These are phyloP conservation scores for Myriosclerotinia duriaeana DNA, from an alignment of 2,329 filamentous ascomycete species.

Conservation along the genomic window DNA sequence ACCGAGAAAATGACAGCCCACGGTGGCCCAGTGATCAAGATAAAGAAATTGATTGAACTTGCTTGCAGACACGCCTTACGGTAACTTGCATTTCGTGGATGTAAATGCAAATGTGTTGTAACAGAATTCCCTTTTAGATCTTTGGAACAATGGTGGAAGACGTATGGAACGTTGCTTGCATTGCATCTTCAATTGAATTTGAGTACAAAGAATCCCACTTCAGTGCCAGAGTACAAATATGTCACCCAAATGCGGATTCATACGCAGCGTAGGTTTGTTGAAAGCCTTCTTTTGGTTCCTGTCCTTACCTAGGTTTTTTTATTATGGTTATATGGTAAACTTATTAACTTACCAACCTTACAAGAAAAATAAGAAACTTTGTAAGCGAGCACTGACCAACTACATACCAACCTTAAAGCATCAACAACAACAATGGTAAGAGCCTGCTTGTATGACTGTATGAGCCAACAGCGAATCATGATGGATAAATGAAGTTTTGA, in stretches of 20 bases:
- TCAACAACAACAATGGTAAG: slow-evolving; percentile 13
- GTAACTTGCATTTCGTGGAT: slow-evolving; percentile 19
- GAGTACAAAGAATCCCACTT: not conserved
- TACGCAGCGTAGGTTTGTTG: too few species aligned
- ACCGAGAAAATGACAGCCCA: slow-evolving; percentile 14
- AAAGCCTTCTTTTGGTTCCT: too few species aligned
- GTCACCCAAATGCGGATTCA: not conserved
- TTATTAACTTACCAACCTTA: not conserved
- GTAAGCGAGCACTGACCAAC: slow-evolving; percentile 22
- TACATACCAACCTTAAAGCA: not conserved
- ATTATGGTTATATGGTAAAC: not conserved
- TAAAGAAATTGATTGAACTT: not conserved
- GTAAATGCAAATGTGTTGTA: slow-evolving; percentile 14
- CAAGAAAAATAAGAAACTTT: not conserved
- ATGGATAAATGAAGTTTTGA: slow-evolving; percentile 18
- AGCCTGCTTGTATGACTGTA: not conserved
- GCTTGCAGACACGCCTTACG: not conserved
- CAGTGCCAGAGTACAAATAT: not conserved
- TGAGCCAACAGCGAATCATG: slow-evolving; percentile 17
- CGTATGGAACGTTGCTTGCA: slow-evolving; percentile 22
- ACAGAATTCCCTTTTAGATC: slow-evolving; percentile 5
- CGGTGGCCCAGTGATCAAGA: not conserved
- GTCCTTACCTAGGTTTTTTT: not conserved
- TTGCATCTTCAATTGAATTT: not conserved
- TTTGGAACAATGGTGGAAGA: slow-evolving; percentile 12